These are phyloP conservation scores for Coemansia sp. DNA, from an alignment of 192 early-diverging fungal genomes.

Conservation along the genomic window DNA sequence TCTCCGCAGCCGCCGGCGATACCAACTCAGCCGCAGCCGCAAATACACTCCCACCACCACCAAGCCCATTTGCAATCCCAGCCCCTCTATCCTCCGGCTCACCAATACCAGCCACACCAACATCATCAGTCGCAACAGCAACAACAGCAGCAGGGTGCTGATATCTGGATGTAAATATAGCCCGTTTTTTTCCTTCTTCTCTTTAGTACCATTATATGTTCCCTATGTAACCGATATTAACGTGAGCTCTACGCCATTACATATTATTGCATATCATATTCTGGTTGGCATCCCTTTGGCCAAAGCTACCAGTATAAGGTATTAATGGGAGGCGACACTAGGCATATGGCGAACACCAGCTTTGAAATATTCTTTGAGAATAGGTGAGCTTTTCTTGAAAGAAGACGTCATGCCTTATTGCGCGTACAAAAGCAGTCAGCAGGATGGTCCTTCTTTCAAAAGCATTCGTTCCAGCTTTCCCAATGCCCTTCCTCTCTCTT, in stretches of 20 bases:
- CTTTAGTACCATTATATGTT: neutral
- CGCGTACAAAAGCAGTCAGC: neutral
- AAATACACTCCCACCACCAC: slow-evolving; percentile 15
- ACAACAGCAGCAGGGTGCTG: slow-evolving; percentile 15
- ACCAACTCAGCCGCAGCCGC: slow-evolving; percentile 22
- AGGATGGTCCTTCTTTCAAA: neutral
- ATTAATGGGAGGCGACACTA: neutral
- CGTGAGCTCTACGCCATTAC: too few species aligned
- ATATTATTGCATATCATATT: neutral
- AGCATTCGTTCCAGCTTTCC: neutral
- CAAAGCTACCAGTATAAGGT: neutral
- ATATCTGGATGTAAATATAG: slow-evolving; percentile 43
- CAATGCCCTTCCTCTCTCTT: neutral
- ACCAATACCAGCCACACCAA: slow-evolving; percentile 16
- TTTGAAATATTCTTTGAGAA: neutral
- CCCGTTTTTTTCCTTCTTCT: slow-evolving; percentile 6
- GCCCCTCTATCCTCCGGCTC: slow-evolving; percentile 18
- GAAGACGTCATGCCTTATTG: neutral
- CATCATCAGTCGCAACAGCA: slow-evolving; percentile 14
- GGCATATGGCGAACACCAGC: neutral
- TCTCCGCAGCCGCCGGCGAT: slow-evolving; percentile 30
- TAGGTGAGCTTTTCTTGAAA: neutral
- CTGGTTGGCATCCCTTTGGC: too few species aligned
- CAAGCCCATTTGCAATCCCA: slow-evolving; percentile 22
- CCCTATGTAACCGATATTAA: neutral